phyloP scores from a whole-genome alignment of 768 basidiomycete genomes.

The Saitozyma sp. region DNA sequence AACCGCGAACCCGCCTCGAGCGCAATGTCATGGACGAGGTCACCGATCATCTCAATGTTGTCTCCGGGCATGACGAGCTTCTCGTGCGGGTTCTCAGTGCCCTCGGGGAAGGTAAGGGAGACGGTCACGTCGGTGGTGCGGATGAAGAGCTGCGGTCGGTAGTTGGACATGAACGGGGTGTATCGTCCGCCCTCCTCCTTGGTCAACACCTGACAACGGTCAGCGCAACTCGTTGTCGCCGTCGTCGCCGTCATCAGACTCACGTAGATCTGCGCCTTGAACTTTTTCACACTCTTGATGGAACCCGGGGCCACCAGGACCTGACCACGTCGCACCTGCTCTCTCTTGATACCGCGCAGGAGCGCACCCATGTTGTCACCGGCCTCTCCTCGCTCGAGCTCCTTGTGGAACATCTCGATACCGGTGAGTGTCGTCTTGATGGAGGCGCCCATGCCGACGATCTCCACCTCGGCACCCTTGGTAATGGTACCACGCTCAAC shows the following conservation, averaged over 20 bases:
- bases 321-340: slow-evolving; percentile 90
- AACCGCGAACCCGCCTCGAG: slow-evolving; percentile 87
- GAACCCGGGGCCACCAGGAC: slow-evolving; percentile 84
- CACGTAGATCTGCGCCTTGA: slow-evolving; percentile 85
- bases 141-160: slow-evolving; percentile 92
- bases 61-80: slow-evolving; percentile 99
- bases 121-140: slow-evolving; percentile 94
- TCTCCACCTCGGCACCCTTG: slow-evolving; percentile 92
- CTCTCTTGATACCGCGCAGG: slow-evolving; percentile 94
- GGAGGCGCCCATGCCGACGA: slow-evolving; percentile 76
- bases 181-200: slow-evolving; percentile 71
- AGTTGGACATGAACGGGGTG: slow-evolving; percentile 80
- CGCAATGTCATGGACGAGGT: slow-evolving; percentile 79
- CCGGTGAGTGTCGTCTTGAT: slow-evolving; percentile 95
- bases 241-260: slow-evolving; percentile 10
- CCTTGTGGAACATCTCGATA: slow-evolving; percentile 99
- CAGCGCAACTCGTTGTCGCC: slow-evolving; percentile 1
- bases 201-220: slow-evolving; percentile 65
- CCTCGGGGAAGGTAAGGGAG: slow-evolving; percentile 79
- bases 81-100: slow-evolving; percentile 73
- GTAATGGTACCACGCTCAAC: slow-evolving; percentile 87
- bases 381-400: slow-evolving; percentile 94
- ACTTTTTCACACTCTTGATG: slow-evolving; percentile 91
- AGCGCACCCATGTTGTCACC: slow-evolving; percentile 99
- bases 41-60: slow-evolving; percentile 88